Conservation (phyloP, 2,329 filamentous ascomycete genomes). For the Dryadomyces quercus-mongolicae region DNA sequence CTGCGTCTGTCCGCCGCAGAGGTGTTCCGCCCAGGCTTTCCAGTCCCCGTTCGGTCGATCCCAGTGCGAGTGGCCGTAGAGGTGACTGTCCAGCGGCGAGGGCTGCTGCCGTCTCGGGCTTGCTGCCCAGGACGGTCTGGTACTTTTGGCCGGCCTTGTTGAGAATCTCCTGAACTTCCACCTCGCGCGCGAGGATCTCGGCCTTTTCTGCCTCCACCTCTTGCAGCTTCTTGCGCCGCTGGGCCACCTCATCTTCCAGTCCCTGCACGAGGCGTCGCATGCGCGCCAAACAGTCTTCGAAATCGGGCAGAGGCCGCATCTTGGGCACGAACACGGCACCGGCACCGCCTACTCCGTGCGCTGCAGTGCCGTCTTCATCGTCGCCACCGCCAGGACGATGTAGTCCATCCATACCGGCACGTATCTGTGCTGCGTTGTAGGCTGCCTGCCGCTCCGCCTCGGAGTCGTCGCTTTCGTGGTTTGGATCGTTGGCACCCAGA, state of each 20-base stretch:
- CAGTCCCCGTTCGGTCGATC: constrained; percentile 23
- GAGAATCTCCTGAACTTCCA: constrained; percentile 67
- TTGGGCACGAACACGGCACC: constrained; percentile 34
- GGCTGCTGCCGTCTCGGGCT: constrained; percentile 13
- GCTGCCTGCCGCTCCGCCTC: constrained; percentile 62
- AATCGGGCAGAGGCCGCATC: constrained; percentile 65
- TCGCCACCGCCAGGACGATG: constrained; percentile 29
- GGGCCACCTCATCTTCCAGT: constrained; percentile 51
- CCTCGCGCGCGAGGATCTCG: constrained; percentile 56
- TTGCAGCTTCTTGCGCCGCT: constrained; percentile 51
- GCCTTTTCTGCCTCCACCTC: constrained; percentile 56
- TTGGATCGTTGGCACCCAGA: constrained; percentile 45
- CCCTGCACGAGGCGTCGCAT: constrained; percentile 48
- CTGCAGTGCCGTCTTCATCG: not conserved
- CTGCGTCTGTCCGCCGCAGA: constrained; percentile 18
- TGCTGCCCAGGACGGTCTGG: constrained; percentile 27
- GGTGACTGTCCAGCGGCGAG: constrained; percentile 18
- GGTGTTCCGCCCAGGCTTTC: constrained; percentile 36
- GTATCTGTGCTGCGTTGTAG: constrained; percentile 78
- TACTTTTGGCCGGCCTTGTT: constrained; percentile 65
- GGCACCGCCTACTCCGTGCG: constrained; percentile 17
- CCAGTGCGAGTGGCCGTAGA: constrained; percentile 15
- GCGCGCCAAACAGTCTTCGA: constrained; percentile 53
- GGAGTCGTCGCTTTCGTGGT: constrained; percentile 55
- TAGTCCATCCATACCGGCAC: constrained; percentile 71